Evolutionary conservation across 768 basidiomycete genomes (phyloP), one percentile per base, ranked within the genome.

Genomic region (Multifurca ochricompacta): DNA sequence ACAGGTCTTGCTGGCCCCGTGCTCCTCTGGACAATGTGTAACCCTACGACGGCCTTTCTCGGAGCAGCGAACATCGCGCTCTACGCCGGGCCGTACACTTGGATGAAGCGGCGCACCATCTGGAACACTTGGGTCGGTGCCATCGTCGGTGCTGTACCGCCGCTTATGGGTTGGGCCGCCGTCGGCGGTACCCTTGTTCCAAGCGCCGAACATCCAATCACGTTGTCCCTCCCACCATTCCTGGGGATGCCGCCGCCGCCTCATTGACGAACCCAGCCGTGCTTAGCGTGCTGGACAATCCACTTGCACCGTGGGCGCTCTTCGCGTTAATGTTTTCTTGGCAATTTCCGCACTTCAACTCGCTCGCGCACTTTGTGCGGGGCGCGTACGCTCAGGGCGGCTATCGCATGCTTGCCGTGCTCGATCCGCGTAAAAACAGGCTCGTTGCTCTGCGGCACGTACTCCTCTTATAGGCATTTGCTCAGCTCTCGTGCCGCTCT

Each of bases 271-370:
- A 58, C 32, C 11, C 66, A 77, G n/a, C 64, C 80, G 45, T 72
- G n/a, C n/a, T n/a, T n/a, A 8, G 37, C n/a, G 19, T 16, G 30
- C 43, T 85, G 47, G 81, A 94, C 67, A 93, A 90, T 65, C 84
- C 92, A 0, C 77, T 96, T 37, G 80, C 87, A 0, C 85, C 92
- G 0, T 70, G 89, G 54, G 81, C 85, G 2, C 73, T 99, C 3
- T 91, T 89, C 71, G 76, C 85, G 70, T 69, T 98, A 43, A 77
- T 96, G 8, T 99, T 84, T 73, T 87, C 87, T 57, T 99, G 95
- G 95, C 96, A 99, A 66, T 98, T 98, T 71, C 94, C 95, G 32
- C 95, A 99, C 68, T 98, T 99, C 74, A 97, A 94, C 69, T 69
- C 91, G 1, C 75, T 99, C n/a, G 84, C 93, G 7, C 81, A 96